A percentile compares a stretch with the other conserved stretches of the same genome.
phyloP scores from a whole-genome alignment of 352 stramenopile genomes.

The Globisporangium middletonii region DNA sequence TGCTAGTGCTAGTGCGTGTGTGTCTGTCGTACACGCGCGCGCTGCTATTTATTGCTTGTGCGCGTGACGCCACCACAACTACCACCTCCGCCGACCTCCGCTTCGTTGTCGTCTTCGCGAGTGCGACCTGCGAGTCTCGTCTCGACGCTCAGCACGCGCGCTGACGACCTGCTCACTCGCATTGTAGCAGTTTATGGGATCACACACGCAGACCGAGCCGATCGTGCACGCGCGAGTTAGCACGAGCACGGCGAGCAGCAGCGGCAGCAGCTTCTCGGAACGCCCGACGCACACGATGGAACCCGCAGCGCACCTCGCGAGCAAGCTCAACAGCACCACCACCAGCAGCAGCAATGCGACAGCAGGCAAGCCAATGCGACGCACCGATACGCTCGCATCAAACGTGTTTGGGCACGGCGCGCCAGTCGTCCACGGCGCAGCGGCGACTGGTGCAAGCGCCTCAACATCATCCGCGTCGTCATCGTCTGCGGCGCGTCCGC shows the following conservation, averaged over 20 bases:
- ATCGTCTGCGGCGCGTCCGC: too few species aligned
- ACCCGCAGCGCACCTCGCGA: constrained; percentile 24
- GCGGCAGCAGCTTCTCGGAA: constrained; percentile 17
- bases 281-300: constrained; percentile 31
- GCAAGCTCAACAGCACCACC: not conserved
- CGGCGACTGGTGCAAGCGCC: too few species aligned
- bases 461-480: too few species aligned
- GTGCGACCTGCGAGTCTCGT: not conserved
- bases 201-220: constrained; percentile 9
- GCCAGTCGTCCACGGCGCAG: not conserved
- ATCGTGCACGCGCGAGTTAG: constrained; percentile 9
- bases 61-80: too few species aligned
- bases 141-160: not conserved
- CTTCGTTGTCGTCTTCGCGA: not conserved
- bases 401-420: not conserved
- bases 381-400: constrained; percentile 1
- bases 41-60: too few species aligned
- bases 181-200: constrained; percentile 7
- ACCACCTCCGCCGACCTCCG: too few species aligned
- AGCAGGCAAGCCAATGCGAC: not conserved
- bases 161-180: too few species aligned
- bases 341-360: constrained; percentile 9
- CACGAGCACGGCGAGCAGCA: constrained; percentile 10
- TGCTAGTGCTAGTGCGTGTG: too few species aligned
- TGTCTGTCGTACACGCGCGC: too few species aligned